Evolutionary conservation across 2,329 filamentous ascomycete species (phyloP).

Genomic region (Alternaria consortialis): DNA sequence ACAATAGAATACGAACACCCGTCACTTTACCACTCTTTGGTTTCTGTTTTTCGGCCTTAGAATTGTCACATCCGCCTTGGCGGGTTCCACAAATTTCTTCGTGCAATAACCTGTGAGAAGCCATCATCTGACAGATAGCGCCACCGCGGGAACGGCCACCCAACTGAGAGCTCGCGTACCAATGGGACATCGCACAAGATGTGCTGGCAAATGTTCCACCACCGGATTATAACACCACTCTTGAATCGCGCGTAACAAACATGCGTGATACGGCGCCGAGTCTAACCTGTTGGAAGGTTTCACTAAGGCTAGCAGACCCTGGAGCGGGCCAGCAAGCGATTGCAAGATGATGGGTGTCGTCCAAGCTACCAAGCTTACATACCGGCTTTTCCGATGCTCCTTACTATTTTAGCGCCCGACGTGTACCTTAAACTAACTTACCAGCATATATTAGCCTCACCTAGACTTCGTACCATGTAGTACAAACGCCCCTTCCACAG

Average conservation of each 20-base stretch:
- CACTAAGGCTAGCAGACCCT: slow-evolving; percentile 6
- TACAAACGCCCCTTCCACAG: slow-evolving; percentile 19
- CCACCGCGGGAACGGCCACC: slow-evolving; percentile 8
- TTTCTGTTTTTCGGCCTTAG: background rate
- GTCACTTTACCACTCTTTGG: background rate
- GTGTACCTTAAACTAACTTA: slow-evolving; percentile 2
- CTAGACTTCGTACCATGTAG: slow-evolving; percentile 8
- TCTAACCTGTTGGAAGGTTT: slow-evolving; percentile 28
- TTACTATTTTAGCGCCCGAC: background rate
- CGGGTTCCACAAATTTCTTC: slow-evolving; percentile 1
- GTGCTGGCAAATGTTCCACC: slow-evolving; percentile 41
- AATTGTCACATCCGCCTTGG: slow-evolving; percentile 1
- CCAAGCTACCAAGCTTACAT: slow-evolving; percentile 7
- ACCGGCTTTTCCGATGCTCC: background rate
- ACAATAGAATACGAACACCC: background rate
- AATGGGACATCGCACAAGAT: slow-evolving; percentile 13
- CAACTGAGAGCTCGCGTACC: background rate
- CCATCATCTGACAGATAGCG: slow-evolving; percentile 19
- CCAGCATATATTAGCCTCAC: slow-evolving; percentile 1
- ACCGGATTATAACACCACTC: slow-evolving; percentile 13
- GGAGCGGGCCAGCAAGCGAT: slow-evolving; percentile 6
- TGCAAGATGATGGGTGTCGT: background rate
- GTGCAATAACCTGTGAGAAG: slow-evolving; percentile 11
- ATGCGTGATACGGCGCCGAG: slow-evolving; percentile 29
- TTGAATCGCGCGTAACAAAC: slow-evolving; percentile 26